These are phyloP conservation scores for Terana coerulea DNA, from an alignment of 768 basidiomycete species.

Conservation along the genomic window DNA sequence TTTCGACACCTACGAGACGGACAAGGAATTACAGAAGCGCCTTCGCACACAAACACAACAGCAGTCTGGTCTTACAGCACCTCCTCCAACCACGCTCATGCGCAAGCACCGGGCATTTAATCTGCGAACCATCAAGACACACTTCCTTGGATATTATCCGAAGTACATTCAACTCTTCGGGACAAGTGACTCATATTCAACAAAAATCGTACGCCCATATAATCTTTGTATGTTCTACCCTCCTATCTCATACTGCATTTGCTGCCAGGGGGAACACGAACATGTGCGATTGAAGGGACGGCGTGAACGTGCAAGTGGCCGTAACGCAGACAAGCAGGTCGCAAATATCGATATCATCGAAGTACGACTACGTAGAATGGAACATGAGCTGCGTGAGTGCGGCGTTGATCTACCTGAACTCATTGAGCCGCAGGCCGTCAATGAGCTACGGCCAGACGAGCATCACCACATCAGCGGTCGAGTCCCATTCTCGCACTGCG, in stretches of 20 bases:
- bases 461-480: too few species aligned
- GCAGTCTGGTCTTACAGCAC: neutral
- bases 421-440: too few species aligned
- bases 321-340: conserved; percentile 17
- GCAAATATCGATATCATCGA: conserved; percentile 20
- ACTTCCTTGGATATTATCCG: conserved; percentile 31
- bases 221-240: neutral
- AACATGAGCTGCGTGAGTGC: neutral
- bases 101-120: conserved; percentile 22
- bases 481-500: too few species aligned
- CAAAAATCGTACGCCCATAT: conserved; percentile 25
- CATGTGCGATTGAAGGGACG: conserved; percentile 28
- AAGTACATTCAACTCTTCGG: conserved; percentile 26
- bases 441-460: too few species aligned
- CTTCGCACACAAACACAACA: conserved; percentile 5
- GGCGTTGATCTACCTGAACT: neutral
- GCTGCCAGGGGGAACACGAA: conserved; percentile 33
- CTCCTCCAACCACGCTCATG: neutral
- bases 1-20: too few species aligned
- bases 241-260: neutral
- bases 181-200: conserved; percentile 32
- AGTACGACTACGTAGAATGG: conserved; percentile 3
- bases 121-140: conserved; percentile 31
- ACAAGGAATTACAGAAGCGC: conserved; percentile 17
- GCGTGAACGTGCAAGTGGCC: conserved; percentile 25